phyloP scores from a whole-genome alignment of 495 filamentous ascomycete species.

The Arthonia radiata region DNA sequence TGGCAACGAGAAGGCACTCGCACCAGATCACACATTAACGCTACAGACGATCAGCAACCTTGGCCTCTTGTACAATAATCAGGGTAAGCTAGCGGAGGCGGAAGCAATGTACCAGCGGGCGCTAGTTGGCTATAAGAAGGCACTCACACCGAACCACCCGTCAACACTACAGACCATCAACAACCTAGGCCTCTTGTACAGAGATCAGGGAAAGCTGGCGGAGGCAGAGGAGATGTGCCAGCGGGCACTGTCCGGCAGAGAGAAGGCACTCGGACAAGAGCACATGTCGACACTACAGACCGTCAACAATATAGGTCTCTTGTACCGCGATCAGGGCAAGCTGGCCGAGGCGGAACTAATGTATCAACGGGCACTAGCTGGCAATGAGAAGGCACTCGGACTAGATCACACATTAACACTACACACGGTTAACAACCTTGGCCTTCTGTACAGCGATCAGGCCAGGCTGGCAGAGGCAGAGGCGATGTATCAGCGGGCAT shows the following conservation, averaged over 20 bases:
- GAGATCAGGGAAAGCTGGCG: constrained; percentile 10
- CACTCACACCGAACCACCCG: constrained; percentile 1
- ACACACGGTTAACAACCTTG: neutral
- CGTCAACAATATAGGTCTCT: constrained; percentile 6
- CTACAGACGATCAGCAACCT: constrained; percentile 3
- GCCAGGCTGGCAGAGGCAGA: neutral
- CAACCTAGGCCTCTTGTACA: constrained; percentile 11
- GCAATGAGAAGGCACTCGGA: constrained; percentile 1
- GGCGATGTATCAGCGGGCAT: neutral
- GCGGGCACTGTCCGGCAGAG: constrained; percentile 2
- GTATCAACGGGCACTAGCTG: constrained; percentile 3
- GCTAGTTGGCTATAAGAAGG: constrained; percentile 3
- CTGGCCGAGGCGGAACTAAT: constrained; percentile 6
- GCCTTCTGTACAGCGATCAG: neutral
- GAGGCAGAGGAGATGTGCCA: constrained; percentile 8
- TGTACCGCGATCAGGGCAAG: constrained; percentile 8
- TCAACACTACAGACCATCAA: constrained; percentile 1
- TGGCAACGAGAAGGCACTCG: neutral
- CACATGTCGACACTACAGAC: constrained; percentile 1
- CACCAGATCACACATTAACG: constrained; percentile 2
- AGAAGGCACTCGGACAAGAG: constrained; percentile 2
- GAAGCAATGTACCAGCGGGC: constrained; percentile 6
- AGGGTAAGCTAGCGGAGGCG: constrained; percentile 2
- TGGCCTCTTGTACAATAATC: neutral
- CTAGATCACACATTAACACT: neutral